A percentile compares a stretch with the other conserved stretches of the same genome.
phyloP scores from a whole-genome alignment of 177 flowering plant genomes.

The Vitis hybrid region DNA sequence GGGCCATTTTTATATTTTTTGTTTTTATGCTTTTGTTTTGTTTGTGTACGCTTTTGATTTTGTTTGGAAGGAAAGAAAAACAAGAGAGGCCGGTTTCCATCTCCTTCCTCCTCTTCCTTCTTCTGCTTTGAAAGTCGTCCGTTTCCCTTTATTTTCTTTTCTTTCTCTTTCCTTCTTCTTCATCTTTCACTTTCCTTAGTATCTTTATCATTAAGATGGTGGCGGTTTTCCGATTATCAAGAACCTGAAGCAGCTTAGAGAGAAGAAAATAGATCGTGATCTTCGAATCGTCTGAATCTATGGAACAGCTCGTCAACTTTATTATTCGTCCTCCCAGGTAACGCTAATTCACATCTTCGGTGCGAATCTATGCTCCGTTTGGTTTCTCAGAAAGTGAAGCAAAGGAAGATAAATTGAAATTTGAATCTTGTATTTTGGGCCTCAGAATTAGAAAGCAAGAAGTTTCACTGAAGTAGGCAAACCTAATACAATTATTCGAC shows the following conservation, averaged over 20 bases:
- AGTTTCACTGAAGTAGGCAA: neutral
- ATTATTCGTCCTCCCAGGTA: constrained; percentile 97
- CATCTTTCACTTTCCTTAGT: neutral
- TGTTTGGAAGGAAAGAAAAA: constrained; percentile 4
- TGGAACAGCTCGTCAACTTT: constrained; percentile 96
- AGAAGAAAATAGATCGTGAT: neutral
- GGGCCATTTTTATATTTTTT: neutral
- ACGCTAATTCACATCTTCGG: neutral
- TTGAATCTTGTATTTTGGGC: neutral
- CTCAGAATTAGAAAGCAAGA: neutral
- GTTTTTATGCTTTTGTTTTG: neutral
- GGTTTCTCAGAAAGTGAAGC: constrained; percentile 1
- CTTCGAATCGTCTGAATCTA: constrained; percentile 26
- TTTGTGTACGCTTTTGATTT: neutral
- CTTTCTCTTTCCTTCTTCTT: neutral
- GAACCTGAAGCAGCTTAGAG: constrained; percentile 1
- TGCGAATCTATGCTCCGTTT: constrained; percentile 1
- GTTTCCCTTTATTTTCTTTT: too few relatives aligned
- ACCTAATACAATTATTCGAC: neutral
- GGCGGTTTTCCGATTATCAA: neutral
- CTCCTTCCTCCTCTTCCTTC: constrained; percentile 4
- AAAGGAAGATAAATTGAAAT: neutral
- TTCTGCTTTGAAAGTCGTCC: neutral
- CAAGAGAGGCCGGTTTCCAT: constrained; percentile 8
- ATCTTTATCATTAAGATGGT: too few relatives aligned